Evolutionary conservation across 495 filamentous ascomycete species (phyloP).

Genomic region (Parachaetomium inaequale): DNA sequence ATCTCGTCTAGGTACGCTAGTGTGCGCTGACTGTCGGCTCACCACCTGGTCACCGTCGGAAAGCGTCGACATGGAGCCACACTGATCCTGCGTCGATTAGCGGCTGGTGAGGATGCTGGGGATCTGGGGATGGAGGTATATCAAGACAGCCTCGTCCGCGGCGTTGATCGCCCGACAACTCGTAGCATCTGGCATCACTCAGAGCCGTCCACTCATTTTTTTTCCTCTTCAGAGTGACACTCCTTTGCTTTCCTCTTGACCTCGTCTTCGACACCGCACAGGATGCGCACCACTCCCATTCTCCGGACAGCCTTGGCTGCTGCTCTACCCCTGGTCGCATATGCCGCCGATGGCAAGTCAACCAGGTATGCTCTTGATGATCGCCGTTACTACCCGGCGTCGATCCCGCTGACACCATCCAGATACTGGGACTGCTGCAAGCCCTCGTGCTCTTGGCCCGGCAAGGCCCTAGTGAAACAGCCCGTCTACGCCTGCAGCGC

Average conservation of each 20-base stretch:
- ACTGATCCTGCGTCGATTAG: not conserved
- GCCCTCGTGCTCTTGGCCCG: constrained; percentile 55
- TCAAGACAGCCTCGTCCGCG: not conserved
- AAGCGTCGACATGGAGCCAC: not conserved
- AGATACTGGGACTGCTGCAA: constrained; percentile 63
- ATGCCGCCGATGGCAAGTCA: constrained; percentile 28
- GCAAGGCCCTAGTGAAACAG: constrained; percentile 47
- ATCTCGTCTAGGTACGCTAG: constrained; percentile 8
- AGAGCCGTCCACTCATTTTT: not conserved
- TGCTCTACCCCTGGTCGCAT: constrained; percentile 22
- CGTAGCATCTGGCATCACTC: not conserved
- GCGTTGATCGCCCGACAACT: not conserved
- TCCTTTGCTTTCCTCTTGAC: not conserved
- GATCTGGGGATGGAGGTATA: not conserved
- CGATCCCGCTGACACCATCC: not conserved
- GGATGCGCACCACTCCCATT: constrained; percentile 26
- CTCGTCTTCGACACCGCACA: not conserved
- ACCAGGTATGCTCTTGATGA: constrained; percentile 9
- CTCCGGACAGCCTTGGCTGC: constrained; percentile 25
- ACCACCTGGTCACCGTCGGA: not conserved
- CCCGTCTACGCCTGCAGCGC: constrained; percentile 51
- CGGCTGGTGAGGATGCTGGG: not conserved
- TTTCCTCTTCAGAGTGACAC: not conserved
- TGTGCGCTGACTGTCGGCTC: not conserved
- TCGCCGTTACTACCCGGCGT: no score